Base-by-base conservation (phyloP, 306 rosid genomes). In the Corylus americana region DNA sequence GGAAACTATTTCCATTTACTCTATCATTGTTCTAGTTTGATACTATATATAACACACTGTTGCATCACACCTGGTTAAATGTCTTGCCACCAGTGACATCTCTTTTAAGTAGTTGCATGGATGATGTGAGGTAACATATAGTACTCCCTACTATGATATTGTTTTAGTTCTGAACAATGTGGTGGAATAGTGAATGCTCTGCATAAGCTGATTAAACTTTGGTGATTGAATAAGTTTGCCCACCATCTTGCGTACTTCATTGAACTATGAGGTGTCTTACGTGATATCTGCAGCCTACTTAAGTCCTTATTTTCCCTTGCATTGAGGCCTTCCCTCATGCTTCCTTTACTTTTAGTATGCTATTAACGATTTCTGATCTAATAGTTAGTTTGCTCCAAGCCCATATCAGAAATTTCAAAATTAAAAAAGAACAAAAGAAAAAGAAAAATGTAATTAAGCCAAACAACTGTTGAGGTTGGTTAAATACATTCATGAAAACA, bases 1-100 rank as follows among this genome's bases (percentile, higher is more conserved):
- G 59, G 73, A 22, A 58, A 29, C 50, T 61, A 73, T 55, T 61
- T 64, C 39, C 8, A 66, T 74, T 66, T 62, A 31, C 16, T 68
- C 48, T 76, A 47, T 67, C 73, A 71, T 77, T 8, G 25, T 59
- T 59, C 16, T 59, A 11, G 66, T 25, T 11, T 20, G 35, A 22
- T 10, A 25, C 37, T 22, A 8, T 25, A 59, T 11, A 3, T 55
- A 55, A 55, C 35, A 59, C 66, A 10, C 66, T 59, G 7, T 25
- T 9, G 66, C 37, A 58, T 58, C 71, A 4, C 39, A 18, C 72
- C 50, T 67, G 70, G 27, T 67, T 67, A 11, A 67, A 39, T 42
- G 51, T 67, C 49, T 16, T 4, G 51, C 11, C 12, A 10, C 50
- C 13, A 7, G 16, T 42, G 29, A 42, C 25, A 11, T 64, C 49